A percentile compares a stretch with the other conserved stretches of the same genome.
phyloP scores from a whole-genome alignment of 2,329 filamentous ascomycete species.

The Diaporthe sp. region DNA sequence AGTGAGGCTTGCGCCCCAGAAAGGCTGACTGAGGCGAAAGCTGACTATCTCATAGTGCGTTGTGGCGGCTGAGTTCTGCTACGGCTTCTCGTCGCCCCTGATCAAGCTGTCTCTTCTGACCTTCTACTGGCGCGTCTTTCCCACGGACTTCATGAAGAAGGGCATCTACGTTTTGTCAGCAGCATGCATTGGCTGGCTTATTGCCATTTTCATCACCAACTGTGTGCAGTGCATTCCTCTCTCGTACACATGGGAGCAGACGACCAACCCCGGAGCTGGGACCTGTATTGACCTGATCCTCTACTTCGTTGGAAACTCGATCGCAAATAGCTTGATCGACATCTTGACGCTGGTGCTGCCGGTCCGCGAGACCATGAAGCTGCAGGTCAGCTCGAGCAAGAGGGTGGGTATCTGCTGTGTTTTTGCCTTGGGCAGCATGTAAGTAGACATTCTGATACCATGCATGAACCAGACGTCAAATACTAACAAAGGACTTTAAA shows the following conservation, averaged over 20 bases:
- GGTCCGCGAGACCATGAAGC: conserved; percentile 27
- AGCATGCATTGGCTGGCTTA: conserved; percentile 11
- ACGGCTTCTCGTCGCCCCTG: background rate
- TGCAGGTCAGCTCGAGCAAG: conserved; percentile 4
- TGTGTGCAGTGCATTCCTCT: conserved; percentile 1
- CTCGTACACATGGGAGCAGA: conserved; percentile 5
- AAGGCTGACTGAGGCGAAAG: background rate
- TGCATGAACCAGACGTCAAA: background rate
- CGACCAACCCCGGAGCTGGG: background rate
- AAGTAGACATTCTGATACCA: background rate
- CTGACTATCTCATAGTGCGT: background rate
- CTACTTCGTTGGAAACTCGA: conserved; percentile 39
- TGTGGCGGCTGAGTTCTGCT: background rate
- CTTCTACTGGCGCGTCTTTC: conserved; percentile 27
- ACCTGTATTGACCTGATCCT: conserved; percentile 12
- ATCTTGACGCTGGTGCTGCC: conserved; percentile 39
- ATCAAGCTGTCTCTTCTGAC: conserved; percentile 16
- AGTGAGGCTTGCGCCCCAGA: background rate
- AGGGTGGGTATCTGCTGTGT: background rate
- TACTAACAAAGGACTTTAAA: background rate
- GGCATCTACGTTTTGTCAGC: background rate
- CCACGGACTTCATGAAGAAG: background rate
- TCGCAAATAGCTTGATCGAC: conserved; percentile 41
- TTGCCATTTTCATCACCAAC: conserved; percentile 15
- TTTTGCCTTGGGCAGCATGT: conserved; percentile 16